Conservation (phyloP, 768 basidiomycete species). For the Leccinum disarticulatum region DNA sequence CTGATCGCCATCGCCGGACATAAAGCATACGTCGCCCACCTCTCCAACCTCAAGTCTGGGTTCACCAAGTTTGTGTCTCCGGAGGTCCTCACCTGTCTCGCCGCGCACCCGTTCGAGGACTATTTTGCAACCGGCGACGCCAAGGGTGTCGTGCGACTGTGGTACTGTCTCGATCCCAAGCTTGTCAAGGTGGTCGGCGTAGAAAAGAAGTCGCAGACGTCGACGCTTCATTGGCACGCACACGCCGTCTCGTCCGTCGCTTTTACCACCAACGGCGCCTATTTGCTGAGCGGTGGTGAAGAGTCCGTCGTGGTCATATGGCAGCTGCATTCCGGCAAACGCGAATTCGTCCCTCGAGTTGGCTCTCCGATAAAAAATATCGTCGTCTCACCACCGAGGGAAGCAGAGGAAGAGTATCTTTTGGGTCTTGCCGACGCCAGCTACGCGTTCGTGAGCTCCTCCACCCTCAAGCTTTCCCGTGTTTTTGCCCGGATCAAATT, state of each 20-base stretch:
- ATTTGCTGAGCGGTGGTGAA: constrained; percentile 91
- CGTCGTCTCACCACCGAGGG: constrained; percentile 51
- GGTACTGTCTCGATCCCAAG: constrained; percentile 84
- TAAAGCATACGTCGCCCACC: constrained; percentile 73
- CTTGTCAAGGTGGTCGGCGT: constrained; percentile 54
- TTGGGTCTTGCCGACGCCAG: constrained; percentile 81
- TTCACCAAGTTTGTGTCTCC: constrained; percentile 84
- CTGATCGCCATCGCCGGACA: constrained; percentile 73
- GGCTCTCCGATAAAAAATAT: constrained; percentile 83
- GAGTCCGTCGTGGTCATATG: constrained; percentile 96
- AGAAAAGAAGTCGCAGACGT: constrained; percentile 81
- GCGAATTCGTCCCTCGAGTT: constrained; percentile 90
- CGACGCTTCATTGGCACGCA: constrained; percentile 94
- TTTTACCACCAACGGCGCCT: constrained; percentile 90
- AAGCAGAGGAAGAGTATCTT: constrained; percentile 80
- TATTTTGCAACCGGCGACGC: constrained; percentile 95
- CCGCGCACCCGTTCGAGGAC: constrained; percentile 86
- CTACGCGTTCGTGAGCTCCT: constrained; percentile 70
- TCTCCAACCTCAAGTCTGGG: constrained; percentile 55
- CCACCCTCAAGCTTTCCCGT: constrained; percentile 68
- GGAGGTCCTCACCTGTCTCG: constrained; percentile 77
- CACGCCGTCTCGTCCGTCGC: constrained; percentile 85
- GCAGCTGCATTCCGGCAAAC: constrained; percentile 86
- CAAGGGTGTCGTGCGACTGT: constrained; percentile 81
- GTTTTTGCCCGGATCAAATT: constrained; percentile 77